Percentiles rank a stretch among this genome's conserved stretches.
Evolutionary conservation across 1,139 yeast species (phyloP).

Genomic region (Suhomyces atakaporum): DNA sequence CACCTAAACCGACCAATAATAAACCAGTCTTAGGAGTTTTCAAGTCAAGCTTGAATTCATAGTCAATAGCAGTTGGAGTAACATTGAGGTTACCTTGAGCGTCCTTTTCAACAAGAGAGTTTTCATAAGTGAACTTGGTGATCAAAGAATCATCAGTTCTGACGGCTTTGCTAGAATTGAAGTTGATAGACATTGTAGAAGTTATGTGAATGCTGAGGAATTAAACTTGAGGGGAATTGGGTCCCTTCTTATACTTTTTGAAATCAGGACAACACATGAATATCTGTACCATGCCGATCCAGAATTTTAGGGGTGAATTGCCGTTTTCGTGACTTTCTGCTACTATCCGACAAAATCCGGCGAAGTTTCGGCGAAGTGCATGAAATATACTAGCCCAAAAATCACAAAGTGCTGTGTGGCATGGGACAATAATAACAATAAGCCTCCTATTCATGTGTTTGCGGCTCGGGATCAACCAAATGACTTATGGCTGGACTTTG

Average conservation of each 20-base stretch:
- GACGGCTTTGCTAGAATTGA: conserved; percentile 62
- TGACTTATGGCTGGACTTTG: neutral
- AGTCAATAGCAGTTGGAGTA: conserved; percentile 70
- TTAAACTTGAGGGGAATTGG: conserved; percentile 10
- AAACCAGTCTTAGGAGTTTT: conserved; percentile 85
- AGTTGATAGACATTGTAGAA: conserved; percentile 40
- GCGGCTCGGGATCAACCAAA: too few species aligned
- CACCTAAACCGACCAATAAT: conserved; percentile 92
- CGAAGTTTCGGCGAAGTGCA: conserved; percentile 34
- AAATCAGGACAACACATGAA: too few species aligned
- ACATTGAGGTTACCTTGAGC: conserved; percentile 61
- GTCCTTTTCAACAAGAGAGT: conserved; percentile 56
- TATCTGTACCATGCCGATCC: neutral
- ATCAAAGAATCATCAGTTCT: conserved; percentile 60
- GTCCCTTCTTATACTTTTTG: conserved; percentile 24
- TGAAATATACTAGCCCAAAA: conserved; percentile 1
- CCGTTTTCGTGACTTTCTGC: conserved; percentile 4
- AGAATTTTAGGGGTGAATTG: conserved; percentile 1
- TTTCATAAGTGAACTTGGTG: conserved; percentile 73
- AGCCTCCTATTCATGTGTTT: conserved; percentile 4
- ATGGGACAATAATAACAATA: conserved; percentile 3
- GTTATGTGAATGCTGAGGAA: conserved; percentile 1
- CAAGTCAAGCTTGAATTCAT: conserved; percentile 84
- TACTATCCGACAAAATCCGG: conserved; percentile 16
- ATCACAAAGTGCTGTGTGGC: conserved; percentile 4